A percentile compares a stretch with the other conserved stretches of the same genome.
phyloP scores from a whole-genome alignment of 768 basidiomycete genomes.

The Kwoniella shandongensis region DNA sequence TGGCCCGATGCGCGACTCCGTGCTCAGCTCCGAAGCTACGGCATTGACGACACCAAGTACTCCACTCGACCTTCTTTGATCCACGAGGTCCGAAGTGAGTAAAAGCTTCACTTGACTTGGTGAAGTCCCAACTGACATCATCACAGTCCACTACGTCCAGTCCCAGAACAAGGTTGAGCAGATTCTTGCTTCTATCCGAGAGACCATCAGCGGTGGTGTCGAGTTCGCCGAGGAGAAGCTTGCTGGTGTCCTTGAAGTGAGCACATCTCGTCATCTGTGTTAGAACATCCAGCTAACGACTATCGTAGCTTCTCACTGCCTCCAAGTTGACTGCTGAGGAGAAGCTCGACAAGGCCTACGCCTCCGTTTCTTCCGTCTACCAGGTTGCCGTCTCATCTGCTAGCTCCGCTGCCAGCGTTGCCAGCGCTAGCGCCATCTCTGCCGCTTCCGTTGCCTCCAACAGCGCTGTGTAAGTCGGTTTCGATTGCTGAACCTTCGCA shows the following conservation, averaged over 20 bases:
- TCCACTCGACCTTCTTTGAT: slow-evolving; percentile 70
- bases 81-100: slow-evolving; percentile 60
- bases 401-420: slow-evolving; percentile 38
- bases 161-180: slow-evolving; percentile 62
- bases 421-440: slow-evolving; percentile 48
- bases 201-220: slow-evolving; percentile 67
- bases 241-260: slow-evolving; percentile 49
- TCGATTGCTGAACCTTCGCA: background rate
- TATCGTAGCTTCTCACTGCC: slow-evolving; percentile 53
- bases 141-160: slow-evolving; percentile 70
- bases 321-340: slow-evolving; percentile 50
- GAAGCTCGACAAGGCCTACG: slow-evolving; percentile 51
- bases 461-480: slow-evolving; percentile 44
- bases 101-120: background rate
- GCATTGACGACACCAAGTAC: slow-evolving; percentile 68
- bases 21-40: slow-evolving; percentile 77
- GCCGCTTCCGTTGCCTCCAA: slow-evolving; percentile 48
- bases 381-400: slow-evolving; percentile 40
- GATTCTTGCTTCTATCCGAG: slow-evolving; percentile 64
- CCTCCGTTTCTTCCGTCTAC: slow-evolving; percentile 45
- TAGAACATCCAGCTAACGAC: slow-evolving; percentile 34
- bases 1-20: slow-evolving; percentile 94
- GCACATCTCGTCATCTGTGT: slow-evolving; percentile 1
- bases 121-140: slow-evolving; percentile 24
- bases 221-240: slow-evolving; percentile 76